These are phyloP conservation scores for Spongiforma sp. DNA, from an alignment of 1,284 basidiomycete species.

Conservation along the genomic window DNA sequence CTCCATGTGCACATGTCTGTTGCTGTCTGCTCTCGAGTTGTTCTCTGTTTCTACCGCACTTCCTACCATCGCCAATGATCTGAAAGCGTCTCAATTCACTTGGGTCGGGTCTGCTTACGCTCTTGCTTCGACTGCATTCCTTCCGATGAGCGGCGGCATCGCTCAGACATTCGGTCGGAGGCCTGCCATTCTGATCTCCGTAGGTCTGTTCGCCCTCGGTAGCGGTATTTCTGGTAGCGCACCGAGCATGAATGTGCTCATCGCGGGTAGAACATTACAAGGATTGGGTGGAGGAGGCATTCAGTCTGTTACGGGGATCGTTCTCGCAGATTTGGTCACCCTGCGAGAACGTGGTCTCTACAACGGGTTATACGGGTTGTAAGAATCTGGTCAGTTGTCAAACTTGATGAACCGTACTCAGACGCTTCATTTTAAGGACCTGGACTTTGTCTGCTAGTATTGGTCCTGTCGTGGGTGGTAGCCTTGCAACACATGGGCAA, in stretches of 20 bases:
- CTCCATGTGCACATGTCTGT: constrained; percentile 17
- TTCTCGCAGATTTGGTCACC: not conserved
- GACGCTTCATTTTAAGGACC: not conserved
- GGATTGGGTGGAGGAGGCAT: not conserved
- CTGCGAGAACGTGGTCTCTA: not conserved
- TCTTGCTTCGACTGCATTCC: constrained; percentile 42
- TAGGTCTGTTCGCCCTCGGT: constrained; percentile 42
- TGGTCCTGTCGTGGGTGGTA: constrained; percentile 21
- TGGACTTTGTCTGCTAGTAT: constrained; percentile 21
- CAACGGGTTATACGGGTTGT: not conserved
- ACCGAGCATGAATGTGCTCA: not conserved
- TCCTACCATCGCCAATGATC: constrained; percentile 39
- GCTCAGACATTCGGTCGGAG: constrained; percentile 46
- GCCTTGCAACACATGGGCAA: constrained; percentile 13
- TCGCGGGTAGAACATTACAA: not conserved
- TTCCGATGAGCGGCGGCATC: constrained; percentile 22
- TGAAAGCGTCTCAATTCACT: constrained; percentile 38
- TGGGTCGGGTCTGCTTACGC: constrained; percentile 44
- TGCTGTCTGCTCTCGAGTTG: constrained; percentile 14
- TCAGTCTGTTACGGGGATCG: not conserved
- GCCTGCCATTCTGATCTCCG: constrained; percentile 43
- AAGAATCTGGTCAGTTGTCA: not conserved
- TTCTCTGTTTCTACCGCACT: constrained; percentile 35
- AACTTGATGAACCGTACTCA: not conserved
- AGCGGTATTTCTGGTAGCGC: not conserved